Evolutionary conservation across 768 basidiomycete genomes (phyloP).

Genomic region (Phlebiopsis gigantea): DNA sequence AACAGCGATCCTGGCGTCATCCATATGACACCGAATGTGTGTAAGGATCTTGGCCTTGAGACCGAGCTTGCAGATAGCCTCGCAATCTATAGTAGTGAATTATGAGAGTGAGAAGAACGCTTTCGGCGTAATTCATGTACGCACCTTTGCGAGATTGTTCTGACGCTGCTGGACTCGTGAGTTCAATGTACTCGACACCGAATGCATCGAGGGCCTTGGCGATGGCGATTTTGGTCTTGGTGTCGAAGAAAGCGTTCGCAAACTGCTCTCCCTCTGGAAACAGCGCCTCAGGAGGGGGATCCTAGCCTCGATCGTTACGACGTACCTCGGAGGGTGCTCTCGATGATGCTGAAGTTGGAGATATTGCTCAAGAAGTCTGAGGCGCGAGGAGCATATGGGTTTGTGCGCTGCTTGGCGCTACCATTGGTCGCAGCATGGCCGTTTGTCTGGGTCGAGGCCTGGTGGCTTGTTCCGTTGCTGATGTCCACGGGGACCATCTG

Average conservation of each 20-base stretch:
- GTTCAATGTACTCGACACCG: conserved; percentile 99
- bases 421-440: conserved; percentile 25
- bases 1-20: conserved; percentile 96
- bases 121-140: neutral
- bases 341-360: conserved; percentile 94
- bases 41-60: conserved; percentile 96
- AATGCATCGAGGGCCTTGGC: conserved; percentile 97
- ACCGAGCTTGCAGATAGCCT: conserved; percentile 98
- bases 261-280: conserved; percentile 93
- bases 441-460: conserved; percentile 22
- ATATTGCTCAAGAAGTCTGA: conserved; percentile 90
- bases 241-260: conserved; percentile 99
- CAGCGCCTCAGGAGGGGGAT: conserved; percentile 10
- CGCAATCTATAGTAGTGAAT: conserved; percentile 71
- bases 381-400: conserved; percentile 88
- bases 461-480: conserved; percentile 36
- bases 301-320: neutral
- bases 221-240: conserved; percentile 99
- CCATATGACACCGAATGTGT: conserved; percentile 99
- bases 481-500: conserved; percentile 75
- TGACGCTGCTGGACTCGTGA: conserved; percentile 96
- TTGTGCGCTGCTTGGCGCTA: conserved; percentile 39
- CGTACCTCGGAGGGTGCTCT: conserved; percentile 89
- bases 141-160: conserved; percentile 71
- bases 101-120: neutral